Evolutionary conservation across 2,329 filamentous ascomycete species (phyloP).

Genomic region (Didymella pinodella): DNA sequence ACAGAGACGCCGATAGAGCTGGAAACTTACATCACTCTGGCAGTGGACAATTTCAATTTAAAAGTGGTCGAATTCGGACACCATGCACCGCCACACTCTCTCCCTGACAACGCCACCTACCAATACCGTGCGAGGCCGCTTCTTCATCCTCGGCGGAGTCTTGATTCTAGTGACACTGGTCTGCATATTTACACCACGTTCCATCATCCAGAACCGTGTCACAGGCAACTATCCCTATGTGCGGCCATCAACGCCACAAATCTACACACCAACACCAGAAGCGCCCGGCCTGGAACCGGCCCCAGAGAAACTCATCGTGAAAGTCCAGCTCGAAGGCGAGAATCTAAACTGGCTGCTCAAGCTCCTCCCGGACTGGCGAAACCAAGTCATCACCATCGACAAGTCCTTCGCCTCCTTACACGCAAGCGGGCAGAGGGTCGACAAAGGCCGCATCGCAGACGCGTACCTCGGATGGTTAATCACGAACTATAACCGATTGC

Average conservation of each 20-base stretch:
- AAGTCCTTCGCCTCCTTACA: constrained; percentile 24
- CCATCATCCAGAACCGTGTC: not conserved
- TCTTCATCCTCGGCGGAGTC: not conserved
- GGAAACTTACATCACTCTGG: not conserved
- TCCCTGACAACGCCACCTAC: constrained; percentile 1
- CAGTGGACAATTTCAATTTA: too few species aligned
- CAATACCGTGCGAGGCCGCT: not conserved
- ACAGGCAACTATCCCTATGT: constrained; percentile 25
- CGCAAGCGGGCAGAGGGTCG: constrained; percentile 9
- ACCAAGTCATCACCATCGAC: constrained; percentile 48
- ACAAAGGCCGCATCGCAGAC: constrained; percentile 34
- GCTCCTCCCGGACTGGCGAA: constrained; percentile 47
- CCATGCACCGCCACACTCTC: constrained; percentile 1
- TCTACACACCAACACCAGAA: constrained; percentile 8
- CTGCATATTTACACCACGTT: constrained; percentile 5
- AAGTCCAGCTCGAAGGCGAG: constrained; percentile 23
- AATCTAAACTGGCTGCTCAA: constrained; percentile 27
- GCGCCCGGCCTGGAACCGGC: constrained; percentile 3
- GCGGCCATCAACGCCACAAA: not conserved
- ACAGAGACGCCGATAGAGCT: not conserved
- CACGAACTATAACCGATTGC: constrained; percentile 33
- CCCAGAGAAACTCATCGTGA: constrained; percentile 22
- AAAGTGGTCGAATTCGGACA: not conserved
- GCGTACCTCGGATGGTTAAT: constrained; percentile 39
- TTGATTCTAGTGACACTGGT: not conserved